Percentiles rank a stretch among this genome's conserved stretches.
Conservation (phyloP, 2,329 filamentous ascomycete species). For the Scleromitrula shiraiana region DNA sequence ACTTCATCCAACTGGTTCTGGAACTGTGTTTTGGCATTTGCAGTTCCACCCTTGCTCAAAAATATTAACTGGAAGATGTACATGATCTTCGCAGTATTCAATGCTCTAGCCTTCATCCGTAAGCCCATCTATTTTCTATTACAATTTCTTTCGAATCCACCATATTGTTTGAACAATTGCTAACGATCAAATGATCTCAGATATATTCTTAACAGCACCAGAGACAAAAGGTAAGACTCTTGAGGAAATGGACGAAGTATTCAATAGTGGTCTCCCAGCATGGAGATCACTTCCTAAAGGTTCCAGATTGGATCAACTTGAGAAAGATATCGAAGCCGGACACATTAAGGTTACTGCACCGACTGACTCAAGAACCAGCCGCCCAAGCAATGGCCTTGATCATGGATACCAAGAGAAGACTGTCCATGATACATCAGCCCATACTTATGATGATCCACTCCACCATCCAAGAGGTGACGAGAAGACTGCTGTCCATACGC, state of each 20-base stretch:
- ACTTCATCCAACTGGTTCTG: slow-evolving; percentile 70
- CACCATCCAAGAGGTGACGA: background rate
- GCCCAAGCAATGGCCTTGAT: no score
- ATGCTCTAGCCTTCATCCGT: slow-evolving; percentile 57
- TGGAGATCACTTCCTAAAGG: slow-evolving; percentile 43
- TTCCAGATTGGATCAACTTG: slow-evolving; percentile 39
- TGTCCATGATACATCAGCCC: no score
- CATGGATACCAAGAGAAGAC: no score
- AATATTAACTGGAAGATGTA: slow-evolving; percentile 46
- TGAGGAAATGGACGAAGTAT: slow-evolving; percentile 70
- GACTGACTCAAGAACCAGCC: no score
- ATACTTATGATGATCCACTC: background rate
- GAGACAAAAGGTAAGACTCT: slow-evolving; percentile 67
- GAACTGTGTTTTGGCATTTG: slow-evolving; percentile 57
- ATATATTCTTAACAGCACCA: slow-evolving; percentile 47
- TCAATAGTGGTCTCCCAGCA: slow-evolving; percentile 49
- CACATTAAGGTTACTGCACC: slow-evolving; percentile 22
- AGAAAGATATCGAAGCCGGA: slow-evolving; percentile 39
- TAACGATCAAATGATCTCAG: no score
- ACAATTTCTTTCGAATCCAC: no score
- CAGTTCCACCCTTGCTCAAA: slow-evolving; percentile 41
- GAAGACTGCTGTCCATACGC: background rate
- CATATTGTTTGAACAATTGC: no score
- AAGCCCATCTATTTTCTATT: slow-evolving; percentile 52
- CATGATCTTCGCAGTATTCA: slow-evolving; percentile 69